Conservation (phyloP, 805 yeast genomes). For the Wickerhamiella nectarea region DNA sequence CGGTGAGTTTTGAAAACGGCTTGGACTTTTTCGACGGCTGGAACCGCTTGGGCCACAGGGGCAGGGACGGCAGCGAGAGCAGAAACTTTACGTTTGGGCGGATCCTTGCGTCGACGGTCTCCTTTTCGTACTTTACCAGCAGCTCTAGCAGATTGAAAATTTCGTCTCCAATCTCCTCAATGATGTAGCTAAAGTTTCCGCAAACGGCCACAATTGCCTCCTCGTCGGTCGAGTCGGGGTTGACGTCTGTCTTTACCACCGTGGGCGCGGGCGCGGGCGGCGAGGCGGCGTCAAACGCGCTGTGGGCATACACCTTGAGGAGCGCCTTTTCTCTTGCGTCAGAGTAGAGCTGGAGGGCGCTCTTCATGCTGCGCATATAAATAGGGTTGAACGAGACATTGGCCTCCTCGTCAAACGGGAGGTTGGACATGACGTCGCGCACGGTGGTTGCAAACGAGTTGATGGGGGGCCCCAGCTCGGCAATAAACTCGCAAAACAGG, state of each 20-base stretch:
- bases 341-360: conserved; percentile 44
- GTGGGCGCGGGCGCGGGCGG: conserved; percentile 25
- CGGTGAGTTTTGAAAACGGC: conserved; percentile 13
- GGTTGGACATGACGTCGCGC: conserved; percentile 39
- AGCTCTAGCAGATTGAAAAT: conserved; percentile 35
- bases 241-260: too few relatives aligned
- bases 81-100: neutral
- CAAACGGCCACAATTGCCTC: conserved; percentile 78
- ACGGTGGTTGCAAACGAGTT: conserved; percentile 52
- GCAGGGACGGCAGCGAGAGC: neutral
- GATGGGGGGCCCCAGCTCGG: conserved; percentile 58
- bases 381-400: conserved; percentile 32
- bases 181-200: conserved; percentile 58
- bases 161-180: conserved; percentile 51
- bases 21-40: neutral
- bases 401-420: conserved; percentile 36
- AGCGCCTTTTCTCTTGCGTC: conserved; percentile 45
- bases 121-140: conserved; percentile 29
- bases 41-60: neutral
- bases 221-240: conserved; percentile 37
- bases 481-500: conserved; percentile 52
- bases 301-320: conserved; percentile 36
- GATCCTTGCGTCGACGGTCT: neutral
- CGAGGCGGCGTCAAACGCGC: conserved; percentile 20
- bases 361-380: conserved; percentile 29